phyloP scores from a whole-genome alignment of 1,284 basidiomycete species.

The Trametes versicolor region DNA sequence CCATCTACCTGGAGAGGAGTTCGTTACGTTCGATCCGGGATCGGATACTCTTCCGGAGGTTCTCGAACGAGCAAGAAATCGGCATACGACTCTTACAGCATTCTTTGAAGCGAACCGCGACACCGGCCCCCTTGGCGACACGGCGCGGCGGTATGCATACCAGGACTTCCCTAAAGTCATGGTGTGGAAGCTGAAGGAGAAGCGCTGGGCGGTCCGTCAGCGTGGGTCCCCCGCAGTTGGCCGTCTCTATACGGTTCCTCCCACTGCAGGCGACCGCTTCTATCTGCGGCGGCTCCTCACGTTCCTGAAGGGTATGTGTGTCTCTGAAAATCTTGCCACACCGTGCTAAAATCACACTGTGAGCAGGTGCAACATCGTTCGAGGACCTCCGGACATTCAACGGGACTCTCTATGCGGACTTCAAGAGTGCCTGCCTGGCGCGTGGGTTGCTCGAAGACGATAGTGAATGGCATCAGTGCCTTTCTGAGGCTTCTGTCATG shows the following conservation, averaged over 20 bases:
- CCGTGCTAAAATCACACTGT: neutral
- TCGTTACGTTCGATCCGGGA: slow-evolving; percentile 47
- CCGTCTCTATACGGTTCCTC: slow-evolving; percentile 44
- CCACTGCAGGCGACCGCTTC: slow-evolving; percentile 44
- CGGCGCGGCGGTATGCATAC: slow-evolving; percentile 30
- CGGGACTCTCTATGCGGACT: slow-evolving; percentile 30
- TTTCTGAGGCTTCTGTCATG: slow-evolving; percentile 53
- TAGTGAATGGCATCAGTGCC: slow-evolving; percentile 52
- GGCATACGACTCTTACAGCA: slow-evolving; percentile 26
- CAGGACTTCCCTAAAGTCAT: slow-evolving; percentile 41
- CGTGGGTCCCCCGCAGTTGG: slow-evolving; percentile 41
- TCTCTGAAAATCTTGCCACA: neutral
- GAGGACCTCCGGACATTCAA: slow-evolving; percentile 42
- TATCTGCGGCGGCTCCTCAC: slow-evolving; percentile 49
- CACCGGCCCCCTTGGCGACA: slow-evolving; percentile 36
- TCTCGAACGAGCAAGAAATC: slow-evolving; percentile 34
- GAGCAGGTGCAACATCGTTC: slow-evolving; percentile 43
- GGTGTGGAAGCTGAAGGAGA: slow-evolving; percentile 33
- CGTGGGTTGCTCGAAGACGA: slow-evolving; percentile 56
- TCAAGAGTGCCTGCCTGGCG: slow-evolving; percentile 50
- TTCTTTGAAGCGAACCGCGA: slow-evolving; percentile 13
- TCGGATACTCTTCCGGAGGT: slow-evolving; percentile 27
- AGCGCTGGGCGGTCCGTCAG: slow-evolving; percentile 42
- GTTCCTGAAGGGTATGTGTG: slow-evolving; percentile 38
- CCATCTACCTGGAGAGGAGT: slow-evolving; percentile 49